Conservation (phyloP, 176 grass and related monocot species). For the Stipa capillata region DNA sequence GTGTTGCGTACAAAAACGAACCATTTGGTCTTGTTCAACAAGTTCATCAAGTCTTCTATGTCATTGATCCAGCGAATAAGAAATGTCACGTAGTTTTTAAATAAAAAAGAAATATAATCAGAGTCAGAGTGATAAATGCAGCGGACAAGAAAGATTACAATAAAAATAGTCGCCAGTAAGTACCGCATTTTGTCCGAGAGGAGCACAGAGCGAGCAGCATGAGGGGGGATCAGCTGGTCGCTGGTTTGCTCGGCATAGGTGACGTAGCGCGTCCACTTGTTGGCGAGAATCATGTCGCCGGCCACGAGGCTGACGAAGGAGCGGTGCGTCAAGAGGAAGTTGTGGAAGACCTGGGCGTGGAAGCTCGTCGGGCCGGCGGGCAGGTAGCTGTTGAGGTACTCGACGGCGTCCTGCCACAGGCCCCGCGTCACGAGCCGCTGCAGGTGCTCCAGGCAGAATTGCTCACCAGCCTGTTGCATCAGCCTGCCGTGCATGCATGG, state of each 20-base stretch:
- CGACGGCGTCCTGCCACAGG: background rate
- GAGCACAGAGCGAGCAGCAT: background rate
- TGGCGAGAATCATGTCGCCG: background rate
- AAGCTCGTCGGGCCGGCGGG: background rate
- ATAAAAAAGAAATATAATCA: no score
- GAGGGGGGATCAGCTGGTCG: background rate
- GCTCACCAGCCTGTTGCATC: background rate
- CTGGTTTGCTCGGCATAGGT: no score
- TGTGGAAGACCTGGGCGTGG: background rate
- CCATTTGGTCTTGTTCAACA: no score
- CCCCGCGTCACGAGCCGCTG: background rate
- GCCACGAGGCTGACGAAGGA: background rate
- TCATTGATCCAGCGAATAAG: no score
- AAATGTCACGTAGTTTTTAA: no score
- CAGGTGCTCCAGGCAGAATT: background rate
- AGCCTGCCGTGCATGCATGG: no score
- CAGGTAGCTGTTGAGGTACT: background rate
- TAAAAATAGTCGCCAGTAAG: no score
- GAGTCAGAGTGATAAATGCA: no score
- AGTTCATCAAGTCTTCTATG: no score
- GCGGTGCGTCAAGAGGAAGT: background rate
- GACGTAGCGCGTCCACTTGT: background rate
- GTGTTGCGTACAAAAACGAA: no score
- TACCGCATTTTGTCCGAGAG: background rate
- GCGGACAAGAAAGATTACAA: no score